phyloP scores from a whole-genome alignment of 805 yeast species.

The Suhomyces pyralidae region DNA sequence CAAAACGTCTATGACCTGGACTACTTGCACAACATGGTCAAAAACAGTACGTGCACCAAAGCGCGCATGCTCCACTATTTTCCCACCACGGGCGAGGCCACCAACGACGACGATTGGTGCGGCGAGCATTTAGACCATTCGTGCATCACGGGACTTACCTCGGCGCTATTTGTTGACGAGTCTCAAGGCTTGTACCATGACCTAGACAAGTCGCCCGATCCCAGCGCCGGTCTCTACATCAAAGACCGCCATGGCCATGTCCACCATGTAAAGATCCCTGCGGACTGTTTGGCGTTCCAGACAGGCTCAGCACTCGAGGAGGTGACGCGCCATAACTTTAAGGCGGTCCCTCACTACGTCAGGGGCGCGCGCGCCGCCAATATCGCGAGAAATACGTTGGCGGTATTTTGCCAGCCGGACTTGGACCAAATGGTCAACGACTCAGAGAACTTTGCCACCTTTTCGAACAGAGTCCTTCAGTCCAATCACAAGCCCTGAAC shows the following conservation, averaged over 20 bases:
- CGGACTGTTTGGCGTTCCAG: conserved; percentile 57
- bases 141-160: conserved; percentile 56
- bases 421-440: conserved; percentile 47
- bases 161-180: conserved; percentile 50
- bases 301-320: conserved; percentile 57
- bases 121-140: conserved; percentile 62
- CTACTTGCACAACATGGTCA: conserved; percentile 46
- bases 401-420: conserved; percentile 62
- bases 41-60: conserved; percentile 51
- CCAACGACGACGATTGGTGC: conserved; percentile 48
- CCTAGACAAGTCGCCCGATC: conserved; percentile 39
- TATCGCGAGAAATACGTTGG: conserved; percentile 53
- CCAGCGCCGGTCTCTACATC: conserved; percentile 50
- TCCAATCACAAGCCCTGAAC: conserved; percentile 31
- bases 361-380: conserved; percentile 36
- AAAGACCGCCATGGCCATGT: conserved; percentile 41
- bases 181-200: conserved; percentile 17
- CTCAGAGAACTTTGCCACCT: conserved; percentile 48
- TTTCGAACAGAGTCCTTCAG: conserved; percentile 39
- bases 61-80: conserved; percentile 58
- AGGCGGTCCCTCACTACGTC: conserved; percentile 59
- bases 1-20: conserved; percentile 8
- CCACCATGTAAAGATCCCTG: conserved; percentile 53
- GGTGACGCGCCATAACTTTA: conserved; percentile 46
- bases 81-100: conserved; percentile 21